These are phyloP conservation scores for Arthrobotrys sphaeroides DNA, from an alignment of 2,329 filamentous ascomycete species.

Conservation along the genomic window DNA sequence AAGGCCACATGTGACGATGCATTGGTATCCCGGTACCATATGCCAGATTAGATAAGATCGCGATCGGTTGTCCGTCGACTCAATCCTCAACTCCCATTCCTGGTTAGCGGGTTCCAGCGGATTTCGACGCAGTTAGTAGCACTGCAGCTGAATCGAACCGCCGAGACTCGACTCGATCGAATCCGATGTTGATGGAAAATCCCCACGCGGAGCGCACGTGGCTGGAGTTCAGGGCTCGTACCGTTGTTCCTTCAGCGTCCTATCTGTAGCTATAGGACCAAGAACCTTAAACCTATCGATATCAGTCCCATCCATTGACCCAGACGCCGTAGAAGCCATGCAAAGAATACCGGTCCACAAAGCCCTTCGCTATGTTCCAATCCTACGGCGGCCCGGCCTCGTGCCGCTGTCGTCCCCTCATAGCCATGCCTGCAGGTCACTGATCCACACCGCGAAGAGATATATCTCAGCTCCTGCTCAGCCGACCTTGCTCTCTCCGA, in stretches of 20 bases:
- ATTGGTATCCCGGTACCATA: background rate
- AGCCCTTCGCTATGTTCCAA: background rate
- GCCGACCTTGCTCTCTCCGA: constrained; percentile 46
- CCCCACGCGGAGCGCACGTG: constrained; percentile 11
- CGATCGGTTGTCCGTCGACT: too few relatives aligned
- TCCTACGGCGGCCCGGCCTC: background rate
- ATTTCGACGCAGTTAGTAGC: background rate
- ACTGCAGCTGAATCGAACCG: background rate
- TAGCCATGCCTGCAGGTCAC: background rate
- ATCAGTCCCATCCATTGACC: too few relatives aligned
- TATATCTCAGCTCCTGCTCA: constrained; percentile 27
- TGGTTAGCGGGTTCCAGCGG: background rate
- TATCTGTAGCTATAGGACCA: too few relatives aligned
- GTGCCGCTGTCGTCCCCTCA: background rate
- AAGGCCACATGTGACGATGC: background rate
- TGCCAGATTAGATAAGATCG: constrained; percentile 4
- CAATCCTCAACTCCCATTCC: background rate
- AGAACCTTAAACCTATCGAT: too few relatives aligned
- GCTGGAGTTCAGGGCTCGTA: background rate
- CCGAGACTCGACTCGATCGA: background rate
- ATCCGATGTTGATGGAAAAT: background rate
- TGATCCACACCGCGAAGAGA: constrained; percentile 9
- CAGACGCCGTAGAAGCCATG: background rate
- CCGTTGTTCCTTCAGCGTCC: too few relatives aligned
- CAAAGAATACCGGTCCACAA: background rate